Conservation (phyloP, 768 basidiomycete genomes). For the Kwoniella pini region DNA sequence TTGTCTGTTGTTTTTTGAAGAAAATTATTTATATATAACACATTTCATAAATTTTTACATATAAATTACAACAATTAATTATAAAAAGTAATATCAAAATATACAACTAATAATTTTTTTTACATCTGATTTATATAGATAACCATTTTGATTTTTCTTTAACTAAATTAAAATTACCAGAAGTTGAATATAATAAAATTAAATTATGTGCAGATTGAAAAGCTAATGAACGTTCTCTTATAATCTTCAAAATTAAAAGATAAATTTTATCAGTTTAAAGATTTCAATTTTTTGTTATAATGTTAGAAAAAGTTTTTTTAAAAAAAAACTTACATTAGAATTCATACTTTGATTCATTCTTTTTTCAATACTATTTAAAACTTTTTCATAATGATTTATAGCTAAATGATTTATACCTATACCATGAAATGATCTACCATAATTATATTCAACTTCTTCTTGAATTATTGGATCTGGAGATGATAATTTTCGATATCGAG, state of each 20-base stretch:
- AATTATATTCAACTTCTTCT: constrained; percentile 86
- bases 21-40: too few species aligned
- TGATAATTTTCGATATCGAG: constrained; percentile 70
- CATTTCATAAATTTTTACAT: too few species aligned
- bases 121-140: constrained; percentile 58
- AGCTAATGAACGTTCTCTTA: constrained; percentile 62
- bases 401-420: constrained; percentile 83
- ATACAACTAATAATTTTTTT: too few species aligned
- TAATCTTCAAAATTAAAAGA: constrained; percentile 7
- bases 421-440: constrained; percentile 87
- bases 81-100: too few species aligned
- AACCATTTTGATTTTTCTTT: constrained; percentile 77
- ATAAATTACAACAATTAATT: too few species aligned
- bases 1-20: too few species aligned
- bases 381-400: constrained; percentile 77
- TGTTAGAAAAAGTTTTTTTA: background rate
- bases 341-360: constrained; percentile 46
- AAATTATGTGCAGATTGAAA: constrained; percentile 86
- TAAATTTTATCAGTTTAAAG: too few species aligned
- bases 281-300: background rate
- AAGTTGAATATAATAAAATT: constrained; percentile 74
- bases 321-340: constrained; percentile 50
- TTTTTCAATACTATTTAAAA: constrained; percentile 65
- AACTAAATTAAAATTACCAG: constrained; percentile 72
- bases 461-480: constrained; percentile 43